Percentiles rank a stretch among this genome's conserved stretches.
phyloP scores from a whole-genome alignment of 768 basidiomycete genomes.

The Terana coerulea region DNA sequence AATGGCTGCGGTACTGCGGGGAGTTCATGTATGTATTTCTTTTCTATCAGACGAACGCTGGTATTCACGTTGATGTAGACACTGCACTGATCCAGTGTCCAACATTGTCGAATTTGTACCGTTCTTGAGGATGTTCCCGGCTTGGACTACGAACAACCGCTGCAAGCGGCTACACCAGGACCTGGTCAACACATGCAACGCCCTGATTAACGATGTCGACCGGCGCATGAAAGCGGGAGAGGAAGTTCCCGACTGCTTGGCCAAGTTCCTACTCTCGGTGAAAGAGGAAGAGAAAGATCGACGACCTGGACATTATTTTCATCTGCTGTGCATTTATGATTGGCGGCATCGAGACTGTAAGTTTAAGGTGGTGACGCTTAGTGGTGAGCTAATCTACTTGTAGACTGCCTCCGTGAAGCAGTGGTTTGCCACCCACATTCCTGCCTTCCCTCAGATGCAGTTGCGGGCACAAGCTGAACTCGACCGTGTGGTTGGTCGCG shows the following conservation, averaged over 20 bases:
- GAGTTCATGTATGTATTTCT: slow-evolving; percentile 37
- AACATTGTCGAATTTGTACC: slow-evolving; percentile 43
- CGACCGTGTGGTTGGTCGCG: neutral
- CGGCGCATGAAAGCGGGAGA: slow-evolving; percentile 33
- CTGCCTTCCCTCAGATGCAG: slow-evolving; percentile 19
- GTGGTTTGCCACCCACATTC: slow-evolving; percentile 25
- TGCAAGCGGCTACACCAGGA: slow-evolving; percentile 35
- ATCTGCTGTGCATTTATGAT: slow-evolving; percentile 40
- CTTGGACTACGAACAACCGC: slow-evolving; percentile 29
- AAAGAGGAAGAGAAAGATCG: slow-evolving; percentile 29
- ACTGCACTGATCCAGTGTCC: slow-evolving; percentile 39
- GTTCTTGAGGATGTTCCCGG: slow-evolving; percentile 37
- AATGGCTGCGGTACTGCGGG: slow-evolving; percentile 32
- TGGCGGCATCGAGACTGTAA: slow-evolving; percentile 40
- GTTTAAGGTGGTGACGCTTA: neutral
- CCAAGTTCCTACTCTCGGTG: slow-evolving; percentile 30
- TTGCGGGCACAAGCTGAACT: neutral
- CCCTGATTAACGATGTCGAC: slow-evolving; percentile 36
- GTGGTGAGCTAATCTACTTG: neutral
- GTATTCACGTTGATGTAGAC: slow-evolving; percentile 20
- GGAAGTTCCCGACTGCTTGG: slow-evolving; percentile 39
- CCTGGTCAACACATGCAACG: slow-evolving; percentile 35
- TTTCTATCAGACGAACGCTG: slow-evolving; percentile 6
- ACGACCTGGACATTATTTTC: slow-evolving; percentile 35
- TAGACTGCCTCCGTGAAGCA: slow-evolving; percentile 32